These are phyloP conservation scores for Sporisorium scitamineum DNA, from an alignment of 1,284 basidiomycete genomes.

Conservation along the genomic window DNA sequence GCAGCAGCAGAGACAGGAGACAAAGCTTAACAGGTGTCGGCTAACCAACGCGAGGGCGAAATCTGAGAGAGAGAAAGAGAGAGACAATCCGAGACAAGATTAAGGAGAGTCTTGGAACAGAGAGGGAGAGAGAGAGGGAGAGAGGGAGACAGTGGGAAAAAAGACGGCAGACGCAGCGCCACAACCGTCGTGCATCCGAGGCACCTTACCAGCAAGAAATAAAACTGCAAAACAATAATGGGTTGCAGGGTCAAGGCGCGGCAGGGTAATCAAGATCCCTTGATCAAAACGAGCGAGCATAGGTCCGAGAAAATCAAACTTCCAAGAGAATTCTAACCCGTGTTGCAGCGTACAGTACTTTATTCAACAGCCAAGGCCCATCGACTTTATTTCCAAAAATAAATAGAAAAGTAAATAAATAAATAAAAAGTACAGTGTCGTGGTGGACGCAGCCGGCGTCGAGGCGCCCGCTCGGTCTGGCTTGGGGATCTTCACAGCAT, in stretches of 20 bases:
- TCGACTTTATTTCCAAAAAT: neutral
- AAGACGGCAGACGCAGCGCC: neutral
- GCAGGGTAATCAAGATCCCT: no score
- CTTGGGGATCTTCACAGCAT: neutral
- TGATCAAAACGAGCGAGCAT: no score
- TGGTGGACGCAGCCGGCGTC: no score
- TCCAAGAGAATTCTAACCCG: no score
- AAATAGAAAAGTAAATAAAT: neutral
- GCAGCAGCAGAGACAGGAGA: constrained; percentile 1
- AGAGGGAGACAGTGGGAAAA: neutral
- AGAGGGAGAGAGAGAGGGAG: neutral
- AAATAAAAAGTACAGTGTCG: no score
- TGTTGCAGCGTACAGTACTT: neutral
- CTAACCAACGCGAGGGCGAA: constrained; percentile 2
- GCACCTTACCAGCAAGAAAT: neutral
- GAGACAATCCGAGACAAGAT: no score
- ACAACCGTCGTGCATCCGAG: constrained; percentile 1
- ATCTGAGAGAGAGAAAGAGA: neutral
- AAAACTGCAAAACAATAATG: neutral
- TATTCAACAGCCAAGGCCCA: no score
- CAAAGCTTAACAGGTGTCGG: neutral
- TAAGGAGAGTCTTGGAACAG: no score
- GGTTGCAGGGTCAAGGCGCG: neutral
- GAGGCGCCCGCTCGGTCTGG: no score
- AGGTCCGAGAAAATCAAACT: no score